These are phyloP conservation scores for Chalaropsis thielavioides DNA, from an alignment of 2,329 filamentous ascomycete genomes.

Conservation along the genomic window DNA sequence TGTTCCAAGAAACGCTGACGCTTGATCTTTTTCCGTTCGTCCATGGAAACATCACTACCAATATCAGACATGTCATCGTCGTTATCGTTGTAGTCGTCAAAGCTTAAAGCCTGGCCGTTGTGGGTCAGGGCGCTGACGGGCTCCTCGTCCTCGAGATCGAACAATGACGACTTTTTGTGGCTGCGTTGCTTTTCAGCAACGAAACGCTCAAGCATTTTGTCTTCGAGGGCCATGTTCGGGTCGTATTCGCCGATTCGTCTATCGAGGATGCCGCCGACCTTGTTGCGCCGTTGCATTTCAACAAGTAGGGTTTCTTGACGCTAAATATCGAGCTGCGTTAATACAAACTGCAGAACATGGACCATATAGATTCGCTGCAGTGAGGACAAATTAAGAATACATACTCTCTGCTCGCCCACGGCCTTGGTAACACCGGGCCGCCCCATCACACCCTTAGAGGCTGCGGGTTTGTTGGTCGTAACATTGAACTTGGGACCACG, in stretches of 20 bases:
- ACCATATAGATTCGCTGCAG: not conserved
- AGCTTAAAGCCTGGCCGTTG: slow-evolving; percentile 57
- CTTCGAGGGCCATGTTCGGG: slow-evolving; percentile 81
- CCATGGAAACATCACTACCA: slow-evolving; percentile 42
- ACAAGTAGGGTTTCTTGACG: slow-evolving; percentile 71
- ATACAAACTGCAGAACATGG: slow-evolving; percentile 17
- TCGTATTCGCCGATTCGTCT: slow-evolving; percentile 92
- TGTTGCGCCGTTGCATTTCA: slow-evolving; percentile 79
- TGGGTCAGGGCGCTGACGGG: slow-evolving; percentile 62
- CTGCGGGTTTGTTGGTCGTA: slow-evolving; percentile 46
- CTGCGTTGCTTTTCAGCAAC: slow-evolving; percentile 70
- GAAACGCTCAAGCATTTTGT: slow-evolving; percentile 82
- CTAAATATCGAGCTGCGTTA: slow-evolving; percentile 28
- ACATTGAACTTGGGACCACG: slow-evolving; percentile 75
- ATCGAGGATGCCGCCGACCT: slow-evolving; percentile 84
- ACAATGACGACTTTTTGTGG: slow-evolving; percentile 64
- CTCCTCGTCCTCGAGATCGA: slow-evolving; percentile 78
- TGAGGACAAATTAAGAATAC: slow-evolving; percentile 18
- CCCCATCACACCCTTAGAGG: slow-evolving; percentile 47
- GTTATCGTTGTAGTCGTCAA: slow-evolving; percentile 72
- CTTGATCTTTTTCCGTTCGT: slow-evolving; percentile 41
- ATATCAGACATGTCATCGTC: slow-evolving; percentile 55
- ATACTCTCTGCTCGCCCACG: slow-evolving; percentile 68
- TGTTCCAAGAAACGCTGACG: slow-evolving; percentile 36
- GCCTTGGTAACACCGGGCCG: slow-evolving; percentile 76